Conservation (phyloP, 306 rosid genomes). For the Senna siamea region DNA sequence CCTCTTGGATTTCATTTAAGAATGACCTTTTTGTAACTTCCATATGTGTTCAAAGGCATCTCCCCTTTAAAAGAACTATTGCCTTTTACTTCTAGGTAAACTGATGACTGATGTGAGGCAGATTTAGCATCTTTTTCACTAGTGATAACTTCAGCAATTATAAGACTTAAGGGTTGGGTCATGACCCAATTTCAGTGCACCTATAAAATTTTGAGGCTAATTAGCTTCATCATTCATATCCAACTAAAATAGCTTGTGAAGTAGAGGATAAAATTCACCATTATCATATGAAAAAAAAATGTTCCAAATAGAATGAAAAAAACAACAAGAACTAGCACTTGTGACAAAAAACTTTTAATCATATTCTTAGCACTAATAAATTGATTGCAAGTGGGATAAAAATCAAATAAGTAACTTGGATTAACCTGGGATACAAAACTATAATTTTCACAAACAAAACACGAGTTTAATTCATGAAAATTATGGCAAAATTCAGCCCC, state of each 20-base stretch:
- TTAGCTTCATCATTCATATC: constrained; percentile 23
- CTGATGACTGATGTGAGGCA: constrained; percentile 21
- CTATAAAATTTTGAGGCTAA: constrained; percentile 37
- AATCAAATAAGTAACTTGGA: no score
- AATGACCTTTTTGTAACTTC: constrained; percentile 50
- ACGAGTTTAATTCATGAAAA: no score
- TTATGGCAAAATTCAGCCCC: no score
- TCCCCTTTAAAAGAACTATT: constrained; percentile 36
- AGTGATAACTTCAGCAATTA: constrained; percentile 27
- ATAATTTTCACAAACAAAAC: no score
- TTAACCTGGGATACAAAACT: no score
- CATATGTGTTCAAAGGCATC: constrained; percentile 38
- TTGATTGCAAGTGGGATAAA: no score
- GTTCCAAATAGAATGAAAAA: no score
- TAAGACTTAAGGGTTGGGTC: constrained; percentile 19
- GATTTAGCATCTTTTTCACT: constrained; percentile 37
- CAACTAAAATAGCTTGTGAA: neutral
- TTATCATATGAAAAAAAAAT: no score
- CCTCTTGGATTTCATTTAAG: constrained; percentile 83
- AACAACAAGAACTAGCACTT: no score
- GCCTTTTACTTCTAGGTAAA: constrained; percentile 32
- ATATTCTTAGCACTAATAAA: no score
- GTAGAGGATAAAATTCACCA: no score
- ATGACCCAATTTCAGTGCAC: constrained; percentile 35
- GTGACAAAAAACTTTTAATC: no score